These are phyloP conservation scores for Cladophialophora bantiana DNA, from an alignment of 2,329 filamentous ascomycete genomes.

Conservation along the genomic window DNA sequence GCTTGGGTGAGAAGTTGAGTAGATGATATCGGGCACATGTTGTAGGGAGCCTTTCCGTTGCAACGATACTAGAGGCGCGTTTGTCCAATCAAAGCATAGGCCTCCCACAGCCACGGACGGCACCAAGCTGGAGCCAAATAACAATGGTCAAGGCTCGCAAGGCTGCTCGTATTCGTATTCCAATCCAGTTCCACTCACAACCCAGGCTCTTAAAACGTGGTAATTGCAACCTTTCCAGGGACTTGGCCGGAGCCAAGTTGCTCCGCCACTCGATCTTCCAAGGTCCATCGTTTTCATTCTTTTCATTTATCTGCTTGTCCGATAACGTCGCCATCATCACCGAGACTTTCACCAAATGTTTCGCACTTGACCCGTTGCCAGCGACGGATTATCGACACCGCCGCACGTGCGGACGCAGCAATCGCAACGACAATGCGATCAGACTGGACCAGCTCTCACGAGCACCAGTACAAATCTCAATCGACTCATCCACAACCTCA, in stretches of 20 bases:
- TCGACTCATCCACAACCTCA: neutral
- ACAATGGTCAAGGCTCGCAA: neutral
- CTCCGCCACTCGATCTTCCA: neutral
- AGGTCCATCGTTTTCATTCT: neutral
- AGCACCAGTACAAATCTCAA: neutral
- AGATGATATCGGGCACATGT: neutral
- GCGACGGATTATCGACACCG: neutral
- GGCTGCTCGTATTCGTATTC: conserved; percentile 22
- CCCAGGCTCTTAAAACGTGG: neutral
- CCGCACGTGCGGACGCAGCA: neutral
- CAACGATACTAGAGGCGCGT: neutral
- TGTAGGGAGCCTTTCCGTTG: neutral
- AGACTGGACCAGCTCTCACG: neutral
- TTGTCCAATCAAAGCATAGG: neutral
- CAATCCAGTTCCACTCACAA: neutral
- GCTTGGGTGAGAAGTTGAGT: conserved; percentile 29
- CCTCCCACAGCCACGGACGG: neutral
- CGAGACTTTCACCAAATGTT: neutral
- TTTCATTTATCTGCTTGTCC: neutral
- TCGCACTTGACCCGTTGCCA: neutral
- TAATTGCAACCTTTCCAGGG: conserved; percentile 17
- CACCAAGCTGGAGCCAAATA: neutral
- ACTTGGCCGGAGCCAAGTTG: conserved; percentile 10
- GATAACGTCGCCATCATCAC: neutral
- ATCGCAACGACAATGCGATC: neutral